These are phyloP conservation scores for Paxillus ammoniavirescens DNA, from an alignment of 768 basidiomycete genomes.

Conservation along the genomic window DNA sequence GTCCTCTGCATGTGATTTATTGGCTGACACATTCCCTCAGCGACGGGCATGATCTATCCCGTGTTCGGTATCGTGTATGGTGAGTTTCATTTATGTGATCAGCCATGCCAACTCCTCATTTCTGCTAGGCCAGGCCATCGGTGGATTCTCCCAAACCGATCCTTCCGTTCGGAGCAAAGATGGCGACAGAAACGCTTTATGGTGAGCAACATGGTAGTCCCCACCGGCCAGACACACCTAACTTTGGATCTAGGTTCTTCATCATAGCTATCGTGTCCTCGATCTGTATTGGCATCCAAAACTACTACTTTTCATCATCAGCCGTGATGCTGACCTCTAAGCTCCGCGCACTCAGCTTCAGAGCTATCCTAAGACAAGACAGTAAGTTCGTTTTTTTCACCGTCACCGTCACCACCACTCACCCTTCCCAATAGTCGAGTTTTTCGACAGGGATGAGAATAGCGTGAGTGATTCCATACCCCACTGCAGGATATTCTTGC, in stretches of 20 bases:
- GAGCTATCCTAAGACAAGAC: slow-evolving; percentile 84
- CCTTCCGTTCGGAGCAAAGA: slow-evolving; percentile 43
- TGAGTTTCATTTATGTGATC: slow-evolving; percentile 7
- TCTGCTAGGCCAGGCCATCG: slow-evolving; percentile 50
- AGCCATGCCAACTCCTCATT: background rate
- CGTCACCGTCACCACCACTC: background rate
- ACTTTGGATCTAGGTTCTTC: slow-evolving; percentile 56
- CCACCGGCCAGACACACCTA: slow-evolving; percentile 1
- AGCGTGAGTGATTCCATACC: slow-evolving; percentile 43
- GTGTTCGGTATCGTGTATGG: slow-evolving; percentile 69
- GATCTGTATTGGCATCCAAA: slow-evolving; percentile 61
- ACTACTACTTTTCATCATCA: slow-evolving; percentile 63
- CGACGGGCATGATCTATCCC: slow-evolving; percentile 68
- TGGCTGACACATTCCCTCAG: slow-evolving; percentile 5
- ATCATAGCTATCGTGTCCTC: slow-evolving; percentile 73
- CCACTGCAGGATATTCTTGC: too few species aligned
- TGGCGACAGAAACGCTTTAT: slow-evolving; percentile 73
- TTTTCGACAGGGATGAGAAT: slow-evolving; percentile 87
- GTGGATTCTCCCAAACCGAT: slow-evolving; percentile 48
- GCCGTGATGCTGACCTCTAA: slow-evolving; percentile 71
- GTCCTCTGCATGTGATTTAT: background rate
- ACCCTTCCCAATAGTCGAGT: slow-evolving; percentile 52
- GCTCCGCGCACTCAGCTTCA: slow-evolving; percentile 72
- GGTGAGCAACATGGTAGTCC: slow-evolving; percentile 34
- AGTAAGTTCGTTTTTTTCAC: slow-evolving; percentile 41